phyloP scores from a whole-genome alignment of 352 stramenopile species.

The Phytophthora crassamura region DNA sequence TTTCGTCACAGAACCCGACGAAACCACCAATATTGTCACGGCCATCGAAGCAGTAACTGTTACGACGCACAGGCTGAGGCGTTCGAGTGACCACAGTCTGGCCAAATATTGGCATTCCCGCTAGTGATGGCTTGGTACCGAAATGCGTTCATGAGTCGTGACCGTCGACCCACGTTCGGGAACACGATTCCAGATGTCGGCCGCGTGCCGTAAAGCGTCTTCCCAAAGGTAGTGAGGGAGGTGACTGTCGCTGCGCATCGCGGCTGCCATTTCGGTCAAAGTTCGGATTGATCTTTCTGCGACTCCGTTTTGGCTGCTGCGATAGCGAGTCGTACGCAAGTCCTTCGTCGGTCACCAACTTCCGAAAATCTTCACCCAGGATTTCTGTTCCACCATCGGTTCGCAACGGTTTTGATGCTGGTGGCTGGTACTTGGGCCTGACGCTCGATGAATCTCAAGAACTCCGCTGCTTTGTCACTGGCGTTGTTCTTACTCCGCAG shows the following conservation, averaged over 20 bases:
- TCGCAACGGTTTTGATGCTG: no score
- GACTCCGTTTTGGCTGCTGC: constrained; percentile 6
- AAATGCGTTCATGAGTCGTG: constrained; percentile 8
- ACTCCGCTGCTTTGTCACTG: no score
- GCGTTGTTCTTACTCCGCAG: no score
- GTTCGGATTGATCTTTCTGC: constrained; percentile 6
- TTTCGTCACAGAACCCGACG: constrained; percentile 8
- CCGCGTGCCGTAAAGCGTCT: not conserved
- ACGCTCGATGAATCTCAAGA: no score
- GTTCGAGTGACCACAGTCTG: constrained; percentile 2
- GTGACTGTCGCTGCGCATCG: not conserved
- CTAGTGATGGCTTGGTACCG: not conserved
- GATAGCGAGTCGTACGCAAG: constrained; percentile 11
- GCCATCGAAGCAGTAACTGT: not conserved
- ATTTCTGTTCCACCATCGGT: not conserved
- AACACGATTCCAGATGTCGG: constrained; percentile 5
- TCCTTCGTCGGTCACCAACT: not conserved
- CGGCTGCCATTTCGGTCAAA: not conserved
- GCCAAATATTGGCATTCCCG: constrained; percentile 1
- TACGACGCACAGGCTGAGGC: not conserved
- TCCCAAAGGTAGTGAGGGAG: constrained; percentile 9
- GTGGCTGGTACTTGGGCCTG: no score
- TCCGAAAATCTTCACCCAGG: not conserved
- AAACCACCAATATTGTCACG: constrained; percentile 4
- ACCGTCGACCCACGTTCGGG: not conserved